A percentile compares a stretch with the other conserved stretches of the same genome.
Evolutionary conservation across 2,329 filamentous ascomycete genomes (phyloP).

Genomic region (Aaosphaeria pasadenensis): DNA sequence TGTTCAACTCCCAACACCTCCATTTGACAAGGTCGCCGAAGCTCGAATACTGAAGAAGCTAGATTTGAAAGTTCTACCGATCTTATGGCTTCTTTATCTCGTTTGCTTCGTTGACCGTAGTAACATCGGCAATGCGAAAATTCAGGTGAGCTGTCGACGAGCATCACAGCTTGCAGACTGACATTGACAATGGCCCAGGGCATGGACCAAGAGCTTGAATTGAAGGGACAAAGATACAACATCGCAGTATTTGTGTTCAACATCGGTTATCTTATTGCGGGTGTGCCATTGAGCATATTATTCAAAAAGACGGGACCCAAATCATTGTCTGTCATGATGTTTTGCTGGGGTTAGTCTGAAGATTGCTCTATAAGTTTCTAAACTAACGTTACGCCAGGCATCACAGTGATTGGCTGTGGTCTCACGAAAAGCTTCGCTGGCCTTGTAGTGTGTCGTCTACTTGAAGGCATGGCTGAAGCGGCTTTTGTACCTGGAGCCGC

Average conservation of each 20-base stretch:
- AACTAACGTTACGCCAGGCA: conserved; percentile 14
- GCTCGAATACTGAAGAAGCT: conserved; percentile 25
- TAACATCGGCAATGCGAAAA: conserved; percentile 35
- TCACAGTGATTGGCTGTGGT: conserved; percentile 32
- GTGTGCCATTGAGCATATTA: conserved; percentile 29
- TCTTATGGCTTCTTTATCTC: conserved; percentile 32
- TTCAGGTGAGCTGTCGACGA: conserved; percentile 8
- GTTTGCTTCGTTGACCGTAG: conserved; percentile 32
- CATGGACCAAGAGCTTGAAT: conserved; percentile 32
- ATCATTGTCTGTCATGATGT: conserved; percentile 33
- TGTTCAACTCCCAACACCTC: conserved; percentile 3
- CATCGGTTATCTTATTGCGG: conserved; percentile 34
- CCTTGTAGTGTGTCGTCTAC: conserved; percentile 25
- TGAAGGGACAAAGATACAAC: conserved; percentile 35
- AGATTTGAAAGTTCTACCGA: conserved; percentile 25
- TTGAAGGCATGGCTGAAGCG: conserved; percentile 30
- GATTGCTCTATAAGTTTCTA: neutral
- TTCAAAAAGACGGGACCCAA: conserved; percentile 35
- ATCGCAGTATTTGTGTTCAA: conserved; percentile 38
- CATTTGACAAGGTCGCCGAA: conserved; percentile 23
- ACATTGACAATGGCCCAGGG: conserved; percentile 4
- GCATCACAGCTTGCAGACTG: no score
- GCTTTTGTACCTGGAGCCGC: conserved; percentile 26
- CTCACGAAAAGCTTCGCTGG: conserved; percentile 20
- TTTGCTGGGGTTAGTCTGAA: conserved; percentile 21